phyloP scores from a whole-genome alignment of 345 rosid genomes.

The Sisymbrium irio region DNA sequence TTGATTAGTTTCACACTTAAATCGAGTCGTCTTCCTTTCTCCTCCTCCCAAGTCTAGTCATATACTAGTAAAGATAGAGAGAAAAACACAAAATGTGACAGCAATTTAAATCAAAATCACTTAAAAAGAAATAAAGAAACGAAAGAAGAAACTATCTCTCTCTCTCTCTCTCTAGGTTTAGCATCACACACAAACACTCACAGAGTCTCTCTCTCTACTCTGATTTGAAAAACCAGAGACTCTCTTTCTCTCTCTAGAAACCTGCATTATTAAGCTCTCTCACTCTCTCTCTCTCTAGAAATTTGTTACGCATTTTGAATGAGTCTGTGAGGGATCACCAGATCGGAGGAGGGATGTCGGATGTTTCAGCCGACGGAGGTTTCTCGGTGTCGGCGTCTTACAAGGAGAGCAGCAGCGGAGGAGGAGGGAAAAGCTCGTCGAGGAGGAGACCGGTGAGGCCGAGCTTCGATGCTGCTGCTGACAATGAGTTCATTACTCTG shows the following conservation, averaged over 20 bases:
- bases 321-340: slow-evolving; percentile 20
- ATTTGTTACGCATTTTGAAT: slow-evolving; percentile 14
- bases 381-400: slow-evolving; percentile 56
- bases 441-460: slow-evolving; percentile 70
- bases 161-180: slow-evolving; percentile 3
- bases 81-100: too few relatives aligned
- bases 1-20: too few relatives aligned
- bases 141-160: too few relatives aligned
- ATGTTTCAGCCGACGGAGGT: slow-evolving; percentile 21
- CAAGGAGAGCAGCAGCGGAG: slow-evolving; percentile 47
- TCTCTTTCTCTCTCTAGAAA: slow-evolving; percentile 7
- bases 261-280: slow-evolving; percentile 10
- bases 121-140: too few relatives aligned
- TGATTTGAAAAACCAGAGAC: slow-evolving; percentile 22
- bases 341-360: slow-evolving; percentile 33
- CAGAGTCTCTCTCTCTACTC: slow-evolving; percentile 20
- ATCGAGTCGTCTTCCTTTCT: too few relatives aligned
- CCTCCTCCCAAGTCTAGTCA: too few relatives aligned
- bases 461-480: slow-evolving; percentile 77
- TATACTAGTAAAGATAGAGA: too few relatives aligned
- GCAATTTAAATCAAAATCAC: too few relatives aligned
- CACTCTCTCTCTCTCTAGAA: background rate
- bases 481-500: slow-evolving; percentile 80
- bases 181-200: background rate
- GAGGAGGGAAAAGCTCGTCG: slow-evolving; percentile 50